Conservation (phyloP, 495 filamentous ascomycete species). For the Aspergillus hancockii region DNA sequence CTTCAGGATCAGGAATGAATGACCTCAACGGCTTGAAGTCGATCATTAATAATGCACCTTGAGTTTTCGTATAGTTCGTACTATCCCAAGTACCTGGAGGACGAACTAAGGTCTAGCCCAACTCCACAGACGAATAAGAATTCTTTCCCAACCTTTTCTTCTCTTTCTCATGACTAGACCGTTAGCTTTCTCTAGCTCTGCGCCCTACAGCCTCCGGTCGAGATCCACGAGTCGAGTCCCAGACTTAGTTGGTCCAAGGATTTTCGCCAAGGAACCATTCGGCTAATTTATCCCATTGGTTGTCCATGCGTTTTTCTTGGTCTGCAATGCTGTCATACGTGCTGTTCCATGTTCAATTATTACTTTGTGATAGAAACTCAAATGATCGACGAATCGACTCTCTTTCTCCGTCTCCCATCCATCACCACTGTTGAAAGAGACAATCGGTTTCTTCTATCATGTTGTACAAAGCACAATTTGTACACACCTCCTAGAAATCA, state of each 20-base stretch:
- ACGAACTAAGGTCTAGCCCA: neutral
- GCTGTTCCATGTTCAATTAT: neutral
- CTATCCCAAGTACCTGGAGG: neutral
- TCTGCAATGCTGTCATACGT: neutral
- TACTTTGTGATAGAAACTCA: neutral
- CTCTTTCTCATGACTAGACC: neutral
- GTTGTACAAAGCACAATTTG: no score
- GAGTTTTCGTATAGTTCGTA: neutral
- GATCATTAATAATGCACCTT: neutral
- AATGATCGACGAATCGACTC: no score
- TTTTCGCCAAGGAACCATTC: neutral
- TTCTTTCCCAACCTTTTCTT: neutral
- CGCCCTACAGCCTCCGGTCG: neutral
- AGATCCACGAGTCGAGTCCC: neutral
- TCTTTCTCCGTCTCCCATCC: no score
- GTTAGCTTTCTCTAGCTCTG: neutral
- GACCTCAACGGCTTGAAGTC: neutral
- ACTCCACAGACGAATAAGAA: neutral
- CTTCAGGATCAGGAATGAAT: neutral
- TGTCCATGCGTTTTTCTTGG: neutral
- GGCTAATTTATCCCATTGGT: constrained; percentile 1
- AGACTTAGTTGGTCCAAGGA: neutral
- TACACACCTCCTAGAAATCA: neutral
- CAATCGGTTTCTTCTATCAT: no score
- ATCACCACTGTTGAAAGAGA: no score